Evolutionary conservation across 1,284 basidiomycete genomes (phyloP).

Genomic region (Ustanciosporium gigantosporum): DNA sequence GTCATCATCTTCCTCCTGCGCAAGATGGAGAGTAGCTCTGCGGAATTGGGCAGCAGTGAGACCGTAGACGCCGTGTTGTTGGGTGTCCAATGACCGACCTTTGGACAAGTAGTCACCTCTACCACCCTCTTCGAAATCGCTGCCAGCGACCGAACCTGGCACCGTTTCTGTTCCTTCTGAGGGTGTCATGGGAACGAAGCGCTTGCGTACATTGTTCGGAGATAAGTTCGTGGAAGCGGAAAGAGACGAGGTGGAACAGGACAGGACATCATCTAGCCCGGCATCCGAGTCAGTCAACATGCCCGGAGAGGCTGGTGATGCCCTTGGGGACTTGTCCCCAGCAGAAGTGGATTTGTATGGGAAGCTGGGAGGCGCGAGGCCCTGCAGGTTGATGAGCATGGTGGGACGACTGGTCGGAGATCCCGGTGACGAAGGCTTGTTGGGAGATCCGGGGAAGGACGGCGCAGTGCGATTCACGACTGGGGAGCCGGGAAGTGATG

Average conservation of each 20-base stretch:
- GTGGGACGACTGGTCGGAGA: neutral
- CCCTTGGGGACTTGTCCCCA: neutral
- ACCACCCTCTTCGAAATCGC: constrained; percentile 26
- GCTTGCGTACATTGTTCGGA: constrained; percentile 7
- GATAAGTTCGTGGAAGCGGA: constrained; percentile 13
- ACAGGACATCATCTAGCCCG: constrained; percentile 17
- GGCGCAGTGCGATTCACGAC: constrained; percentile 3
- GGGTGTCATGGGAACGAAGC: constrained; percentile 14
- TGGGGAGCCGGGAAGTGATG: constrained; percentile 24
- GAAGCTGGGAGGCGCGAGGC: constrained; percentile 16
- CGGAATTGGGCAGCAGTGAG: constrained; percentile 12
- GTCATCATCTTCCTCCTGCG: neutral
- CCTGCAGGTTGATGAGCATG: constrained; percentile 19
- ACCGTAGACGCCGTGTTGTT: constrained; percentile 18
- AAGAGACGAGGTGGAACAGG: constrained; percentile 13
- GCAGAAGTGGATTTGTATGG: neutral
- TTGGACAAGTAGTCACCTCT: constrained; percentile 29
- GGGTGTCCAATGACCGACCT: constrained; percentile 3
- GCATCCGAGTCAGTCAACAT: constrained; percentile 30
- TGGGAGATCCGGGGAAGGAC: constrained; percentile 25
- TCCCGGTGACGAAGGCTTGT: constrained; percentile 12
- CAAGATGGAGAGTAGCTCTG: constrained; percentile 22
- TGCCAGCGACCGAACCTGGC: constrained; percentile 26
- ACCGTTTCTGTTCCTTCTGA: constrained; percentile 38
- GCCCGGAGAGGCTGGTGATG: constrained; percentile 17